Evolutionary conservation across 139 green algal genomes (phyloP), one percentile per base, ranked within the genome.

Genomic region (Gonium pectorale): DNA sequence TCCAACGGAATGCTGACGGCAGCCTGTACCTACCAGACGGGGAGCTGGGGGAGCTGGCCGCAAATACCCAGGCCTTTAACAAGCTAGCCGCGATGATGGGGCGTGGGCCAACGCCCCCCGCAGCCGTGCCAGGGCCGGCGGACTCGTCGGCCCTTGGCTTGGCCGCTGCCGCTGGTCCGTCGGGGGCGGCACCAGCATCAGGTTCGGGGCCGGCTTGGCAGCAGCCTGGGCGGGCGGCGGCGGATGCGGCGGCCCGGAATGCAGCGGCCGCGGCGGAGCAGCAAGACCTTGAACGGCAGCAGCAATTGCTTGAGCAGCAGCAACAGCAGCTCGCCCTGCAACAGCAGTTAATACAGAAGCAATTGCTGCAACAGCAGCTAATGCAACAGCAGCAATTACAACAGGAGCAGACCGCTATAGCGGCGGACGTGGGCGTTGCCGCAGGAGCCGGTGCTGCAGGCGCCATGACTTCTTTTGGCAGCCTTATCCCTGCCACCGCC

Each of bases 1-100:
- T 90, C 31, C 59, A 75, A 31, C 56, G 67, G n/a, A 88, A 83
- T 51, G 69, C 87, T 26, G 87, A 90, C 52, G 87, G 87, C 56
- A 72, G 52, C 37, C 52, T 90, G 6, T 63, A 87, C 37, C 69
- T 90, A n/a, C 87, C 87, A 4, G 79, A 77, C 29, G 87, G 87
- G 6, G 81, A 80, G 21, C 33, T 88, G 40, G 87, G 87, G 24
- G 67, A 88, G 69, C 77, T 90, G 1, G 87, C 77, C 0, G 51
- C 68, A 1, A 90, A 90, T 75, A 64, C 49, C 24, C 24, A 54
- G 54, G 86, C 86, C 3, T 90, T 90, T 62, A 67, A 84, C n/a
- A 62, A 79, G 46, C 78, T 86, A 29, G 49, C 82, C 0, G 69
- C 78, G 0, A 40, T 89, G 44, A 89, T 86, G 78, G 74, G 70